Percentiles rank a stretch among this genome's conserved stretches.
Conservation (phyloP, 129 eudicot genomes). For the Logfia minima region DNA sequence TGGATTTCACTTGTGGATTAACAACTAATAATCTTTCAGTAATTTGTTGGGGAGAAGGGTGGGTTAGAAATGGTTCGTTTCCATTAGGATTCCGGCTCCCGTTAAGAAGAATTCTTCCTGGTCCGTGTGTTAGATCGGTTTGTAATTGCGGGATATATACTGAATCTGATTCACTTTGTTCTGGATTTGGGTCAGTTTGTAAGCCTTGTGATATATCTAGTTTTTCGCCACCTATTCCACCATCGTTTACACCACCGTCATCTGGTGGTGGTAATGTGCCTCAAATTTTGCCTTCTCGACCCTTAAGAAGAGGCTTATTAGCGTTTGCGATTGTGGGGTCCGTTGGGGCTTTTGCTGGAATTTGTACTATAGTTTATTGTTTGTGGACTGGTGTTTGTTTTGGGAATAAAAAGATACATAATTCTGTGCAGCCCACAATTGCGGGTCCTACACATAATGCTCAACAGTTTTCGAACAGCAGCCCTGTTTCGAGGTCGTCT, state of each 20-base stretch:
- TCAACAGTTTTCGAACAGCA: conserved; percentile 44
- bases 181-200: conserved; percentile 76
- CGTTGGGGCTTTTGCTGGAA: conserved; percentile 69
- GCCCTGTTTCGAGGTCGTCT: conserved; percentile 75
- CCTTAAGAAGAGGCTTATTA: conserved; percentile 59
- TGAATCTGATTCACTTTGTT: conserved; percentile 62
- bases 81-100: conserved; percentile 50
- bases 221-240: conserved; percentile 21
- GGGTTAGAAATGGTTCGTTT: conserved; percentile 47
- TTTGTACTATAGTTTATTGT: conserved; percentile 63
- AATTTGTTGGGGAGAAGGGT: conserved; percentile 95
- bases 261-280: conserved; percentile 4
- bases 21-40: conserved; percentile 60
- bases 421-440: conserved; percentile 90
- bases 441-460: conserved; percentile 41
- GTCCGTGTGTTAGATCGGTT: conserved; percentile 62
- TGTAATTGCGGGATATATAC: conserved; percentile 75
- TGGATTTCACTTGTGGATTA: conserved; percentile 84
- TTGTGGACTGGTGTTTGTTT: conserved; percentile 78
- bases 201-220: conserved; percentile 52
- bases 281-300: conserved; percentile 41
- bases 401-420: conserved; percentile 86
- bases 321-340: conserved; percentile 88
- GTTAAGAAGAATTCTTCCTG: conserved; percentile 64
- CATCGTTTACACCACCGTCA: conserved; percentile 43